Evolutionary conservation across 2,329 filamentous ascomycete species (phyloP), one percentile per base, ranked within the genome.

Genomic region (Sporothrix humicola): DNA sequence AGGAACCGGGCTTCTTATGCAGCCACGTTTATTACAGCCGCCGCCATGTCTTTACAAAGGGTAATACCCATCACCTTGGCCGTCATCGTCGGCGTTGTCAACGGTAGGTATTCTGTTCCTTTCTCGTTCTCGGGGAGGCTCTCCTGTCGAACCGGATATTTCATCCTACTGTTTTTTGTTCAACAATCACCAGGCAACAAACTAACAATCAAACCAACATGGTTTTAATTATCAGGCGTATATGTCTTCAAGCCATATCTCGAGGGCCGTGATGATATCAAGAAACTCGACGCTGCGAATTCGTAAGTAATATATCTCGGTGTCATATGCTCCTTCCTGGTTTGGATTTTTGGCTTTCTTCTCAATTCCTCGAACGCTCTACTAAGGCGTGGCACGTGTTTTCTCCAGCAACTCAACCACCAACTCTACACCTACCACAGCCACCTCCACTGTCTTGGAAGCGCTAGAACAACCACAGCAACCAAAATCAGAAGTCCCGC

Each of bases 71-170:
- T 80, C 8, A 74, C 78, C 50, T 56, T 82, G n/a, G 81, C 81
- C 7, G 71, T 81, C 23, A 73, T 78, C 8, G 78, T 79, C 73
- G 81, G 81, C 42, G 73, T 81, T 52, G 77, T 54, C n/a, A 82
- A 80, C 71, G 80, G 81, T 81, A 31, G 23, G 79, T 58, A 52
- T 31, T 12, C 23, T 15, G n/a, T 31, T 23, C 23, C 46, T 52
- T 37, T 68, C 8, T 42, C n/a, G 20, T 10, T 15, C 42, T 26
- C 42, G 17, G 31, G 31, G 31, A 37, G 31, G 31, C 31, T 7
- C 4, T 37, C 31, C 7, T 37, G 7, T 37, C 31, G 31, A 37
- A 37, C 31, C 31, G 31, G 7, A 37, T 37, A 42, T 37, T 42
- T 48, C 23, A 12, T 42, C 31, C 26, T 4, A 12, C 17, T 5